A percentile compares a stretch with the other conserved stretches of the same genome.
phyloP scores from a whole-genome alignment of 495 filamentous ascomycete species.

The Neurospora sp. region DNA sequence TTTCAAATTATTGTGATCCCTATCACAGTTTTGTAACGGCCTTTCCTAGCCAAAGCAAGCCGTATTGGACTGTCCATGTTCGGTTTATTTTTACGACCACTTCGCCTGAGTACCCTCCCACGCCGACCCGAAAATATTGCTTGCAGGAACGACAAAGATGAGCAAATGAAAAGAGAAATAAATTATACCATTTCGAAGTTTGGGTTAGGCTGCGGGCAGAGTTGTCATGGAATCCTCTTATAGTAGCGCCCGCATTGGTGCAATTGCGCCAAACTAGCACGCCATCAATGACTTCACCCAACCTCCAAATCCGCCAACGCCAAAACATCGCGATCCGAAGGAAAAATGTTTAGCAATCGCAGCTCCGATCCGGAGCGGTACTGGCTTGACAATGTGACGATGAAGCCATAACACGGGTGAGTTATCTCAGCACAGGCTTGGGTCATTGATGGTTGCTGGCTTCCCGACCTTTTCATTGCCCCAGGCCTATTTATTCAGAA shows the following conservation, averaged over 20 bases:
- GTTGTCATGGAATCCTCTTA: neutral
- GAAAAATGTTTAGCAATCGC: neutral
- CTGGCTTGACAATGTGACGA: neutral
- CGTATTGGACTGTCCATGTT: too few species aligned
- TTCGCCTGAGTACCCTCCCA: neutral
- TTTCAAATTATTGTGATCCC: too few species aligned
- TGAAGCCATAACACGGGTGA: neutral
- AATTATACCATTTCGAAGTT: neutral
- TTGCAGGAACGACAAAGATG: neutral
- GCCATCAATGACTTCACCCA: conserved; percentile 10
- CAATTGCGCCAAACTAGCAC: conserved; percentile 15
- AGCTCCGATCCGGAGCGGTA: neutral
- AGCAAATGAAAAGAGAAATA: neutral
- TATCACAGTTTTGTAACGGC: too few species aligned
- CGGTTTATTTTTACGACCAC: too few species aligned
- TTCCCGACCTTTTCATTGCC: neutral
- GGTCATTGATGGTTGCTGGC: neutral
- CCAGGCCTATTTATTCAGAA: neutral
- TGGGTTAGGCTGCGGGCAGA: neutral
- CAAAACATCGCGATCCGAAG: neutral
- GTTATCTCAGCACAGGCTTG: neutral
- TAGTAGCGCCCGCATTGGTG: neutral
- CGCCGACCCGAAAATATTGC: neutral
- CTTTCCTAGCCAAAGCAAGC: too few species aligned
- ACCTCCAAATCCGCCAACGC: neutral